Evolutionary conservation across 306 rosid genomes (phyloP).

Genomic region (Cicer yamashitae): DNA sequence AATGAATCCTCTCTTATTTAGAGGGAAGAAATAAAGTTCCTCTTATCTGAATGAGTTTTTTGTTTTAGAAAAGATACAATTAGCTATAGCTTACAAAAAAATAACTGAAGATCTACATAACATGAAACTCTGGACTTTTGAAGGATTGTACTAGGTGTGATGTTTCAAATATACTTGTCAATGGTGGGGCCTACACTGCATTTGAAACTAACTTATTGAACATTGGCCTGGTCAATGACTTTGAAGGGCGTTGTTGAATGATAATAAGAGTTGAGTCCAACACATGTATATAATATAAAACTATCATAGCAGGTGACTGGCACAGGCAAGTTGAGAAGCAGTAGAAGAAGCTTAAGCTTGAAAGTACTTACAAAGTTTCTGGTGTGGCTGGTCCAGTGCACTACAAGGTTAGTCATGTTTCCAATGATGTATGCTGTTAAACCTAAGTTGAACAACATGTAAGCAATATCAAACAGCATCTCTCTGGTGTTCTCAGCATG

Average conservation of each 20-base stretch:
- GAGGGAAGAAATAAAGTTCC: slow-evolving; percentile 32
- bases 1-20: slow-evolving; percentile 38
- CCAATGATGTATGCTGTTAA: slow-evolving; percentile 89
- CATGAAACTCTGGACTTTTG: not conserved
- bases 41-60: slow-evolving; percentile 41
- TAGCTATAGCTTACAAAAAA: slow-evolving; percentile 26
- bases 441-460: slow-evolving; percentile 90
- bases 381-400: slow-evolving; percentile 92
- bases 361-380: slow-evolving; percentile 71
- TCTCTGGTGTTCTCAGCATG: slow-evolving; percentile 87
- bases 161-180: slow-evolving; percentile 41
- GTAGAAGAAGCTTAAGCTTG: slow-evolving; percentile 32
- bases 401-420: slow-evolving; percentile 92
- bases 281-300: slow-evolving; percentile 33
- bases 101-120: not conserved
- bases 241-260: slow-evolving; percentile 41
- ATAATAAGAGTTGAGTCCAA: slow-evolving; percentile 32
- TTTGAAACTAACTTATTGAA: slow-evolving; percentile 32
- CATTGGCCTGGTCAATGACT: slow-evolving; percentile 41
- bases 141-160: slow-evolving; percentile 14
- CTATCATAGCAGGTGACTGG: slow-evolving; percentile 29
- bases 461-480: slow-evolving; percentile 78
- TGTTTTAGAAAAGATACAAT: slow-evolving; percentile 31
- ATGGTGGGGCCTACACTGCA: slow-evolving; percentile 38
- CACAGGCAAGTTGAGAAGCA: slow-evolving; percentile 33